These are phyloP conservation scores for Porogramme epimiltina DNA, from an alignment of 1,284 basidiomycete species.

Conservation along the genomic window DNA sequence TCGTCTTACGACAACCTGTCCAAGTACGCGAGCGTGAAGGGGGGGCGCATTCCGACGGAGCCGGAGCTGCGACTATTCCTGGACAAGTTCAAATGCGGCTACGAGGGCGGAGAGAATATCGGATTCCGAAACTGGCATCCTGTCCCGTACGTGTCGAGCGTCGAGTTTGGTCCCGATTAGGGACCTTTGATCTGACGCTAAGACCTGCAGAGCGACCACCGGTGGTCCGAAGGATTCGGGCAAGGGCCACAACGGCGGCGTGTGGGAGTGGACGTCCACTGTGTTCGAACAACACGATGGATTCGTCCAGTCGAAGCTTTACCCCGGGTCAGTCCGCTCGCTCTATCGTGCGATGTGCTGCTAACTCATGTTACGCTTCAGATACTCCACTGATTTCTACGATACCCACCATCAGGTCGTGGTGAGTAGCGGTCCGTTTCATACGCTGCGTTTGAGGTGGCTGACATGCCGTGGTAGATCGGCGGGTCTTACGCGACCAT, in stretches of 20 bases:
- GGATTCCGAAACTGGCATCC: conserved; percentile 96
- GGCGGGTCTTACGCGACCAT: conserved; percentile 91
- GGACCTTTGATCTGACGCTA: neutral
- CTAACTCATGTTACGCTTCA: conserved; percentile 29
- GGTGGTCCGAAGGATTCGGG: conserved; percentile 49
- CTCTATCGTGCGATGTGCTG: neutral
- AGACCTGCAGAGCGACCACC: conserved; percentile 55
- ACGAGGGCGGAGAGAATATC: conserved; percentile 76
- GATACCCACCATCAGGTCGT: conserved; percentile 85
- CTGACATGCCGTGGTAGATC: conserved; percentile 47
- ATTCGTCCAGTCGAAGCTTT: conserved; percentile 74
- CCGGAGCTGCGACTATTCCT: conserved; percentile 83
- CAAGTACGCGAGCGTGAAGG: conserved; percentile 80
- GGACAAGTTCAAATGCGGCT: conserved; percentile 69
- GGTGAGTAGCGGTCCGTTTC: conserved; percentile 50
- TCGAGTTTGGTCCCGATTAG: neutral
- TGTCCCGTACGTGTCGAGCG: conserved; percentile 71
- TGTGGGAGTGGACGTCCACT: conserved; percentile 99
- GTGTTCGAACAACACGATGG: conserved; percentile 73
- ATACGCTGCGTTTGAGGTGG: neutral
- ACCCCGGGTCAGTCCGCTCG: conserved; percentile 66
- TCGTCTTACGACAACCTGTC: conserved; percentile 82
- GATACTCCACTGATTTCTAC: conserved; percentile 89
- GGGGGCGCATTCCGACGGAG: conserved; percentile 91
- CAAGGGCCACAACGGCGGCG: conserved; percentile 86